Base-by-base conservation (phyloP, 2,329 filamentous ascomycete species). In the Ramichloridium luteum region DNA sequence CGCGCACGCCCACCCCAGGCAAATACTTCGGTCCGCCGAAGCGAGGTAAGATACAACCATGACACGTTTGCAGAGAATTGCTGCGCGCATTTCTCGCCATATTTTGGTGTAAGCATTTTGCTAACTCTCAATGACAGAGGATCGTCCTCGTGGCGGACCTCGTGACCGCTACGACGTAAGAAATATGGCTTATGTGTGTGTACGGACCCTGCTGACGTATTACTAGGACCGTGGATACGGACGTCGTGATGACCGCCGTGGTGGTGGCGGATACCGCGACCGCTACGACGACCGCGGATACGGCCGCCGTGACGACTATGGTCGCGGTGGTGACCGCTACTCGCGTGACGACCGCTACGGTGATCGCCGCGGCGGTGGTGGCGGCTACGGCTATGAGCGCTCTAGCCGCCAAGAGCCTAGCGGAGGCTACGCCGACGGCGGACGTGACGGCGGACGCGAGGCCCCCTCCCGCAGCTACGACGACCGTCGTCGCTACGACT, bases 11-110 rank as follows among this genome's bases (percentile, higher is more conserved):
- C 20, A 98, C 90, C 35, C 90, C 90, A 29, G 90, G 90, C 65
- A 96, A 96, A 67, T 98, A 98, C 72, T 96, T 94, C 55, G 90
- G 90, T 31, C 90, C 90, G 40, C 90, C 90, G 43, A 98, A 98
- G 77, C 74, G 90, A 40, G 47, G 48, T 50, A 32, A 35, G 45
- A 43, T 40, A 47, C 39, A n/a, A n/a, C n/a, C n/a, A n/a, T 50
- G 28, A 49, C 37, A 20, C 26, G 6, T 13, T n/a, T n/a, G n/a
- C n/a, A n/a, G n/a, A n/a, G n/a, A n/a, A n/a, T n/a, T n/a, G n/a
- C n/a, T n/a, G n/a, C n/a, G n/a, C n/a, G n/a, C n/a, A n/a, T n/a
- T n/a, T n/a, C n/a, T n/a, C n/a, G n/a, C n/a, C n/a, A n/a, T n/a
- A n/a, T n/a, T n/a, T n/a, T n/a, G n/a, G n/a, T n/a, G n/a, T n/a